Conservation (phyloP, 2,329 filamentous ascomycete genomes). For the Metarhizium robertsii region DNA sequence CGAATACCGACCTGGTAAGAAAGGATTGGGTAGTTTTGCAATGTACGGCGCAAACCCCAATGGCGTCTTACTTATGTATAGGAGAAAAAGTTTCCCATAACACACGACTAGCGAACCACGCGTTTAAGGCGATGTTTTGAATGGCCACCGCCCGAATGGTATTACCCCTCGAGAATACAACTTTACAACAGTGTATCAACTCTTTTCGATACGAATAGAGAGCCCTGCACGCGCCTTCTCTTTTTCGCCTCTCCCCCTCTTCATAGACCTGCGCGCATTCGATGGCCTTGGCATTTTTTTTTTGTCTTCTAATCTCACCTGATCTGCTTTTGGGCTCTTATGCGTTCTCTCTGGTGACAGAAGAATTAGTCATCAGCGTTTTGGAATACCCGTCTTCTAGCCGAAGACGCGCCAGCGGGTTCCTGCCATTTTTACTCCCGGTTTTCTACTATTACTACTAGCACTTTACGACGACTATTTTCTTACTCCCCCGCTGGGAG, state of each 20-base stretch:
- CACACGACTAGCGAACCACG: background rate
- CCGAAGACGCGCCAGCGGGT: background rate
- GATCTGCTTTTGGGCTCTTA: background rate
- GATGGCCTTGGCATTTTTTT: background rate
- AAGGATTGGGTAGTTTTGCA: slow-evolving; percentile 1
- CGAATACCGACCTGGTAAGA: background rate
- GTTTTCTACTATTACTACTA: background rate
- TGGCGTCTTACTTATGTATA: background rate
- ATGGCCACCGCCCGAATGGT: background rate
- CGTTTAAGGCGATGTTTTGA: background rate
- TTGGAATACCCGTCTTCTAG: background rate
- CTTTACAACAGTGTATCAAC: too few species aligned
- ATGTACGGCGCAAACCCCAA: background rate
- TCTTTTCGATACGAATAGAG: too few species aligned
- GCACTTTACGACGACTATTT: background rate
- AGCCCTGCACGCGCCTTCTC: too few species aligned
- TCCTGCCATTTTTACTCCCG: background rate
- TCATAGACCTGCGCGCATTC: background rate
- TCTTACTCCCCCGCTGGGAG: background rate
- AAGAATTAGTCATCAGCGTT: background rate
- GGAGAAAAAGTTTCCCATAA: background rate
- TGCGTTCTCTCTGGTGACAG: background rate
- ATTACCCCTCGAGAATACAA: background rate
- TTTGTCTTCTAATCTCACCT: background rate
- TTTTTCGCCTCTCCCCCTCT: background rate